These are phyloP conservation scores for Didymella arachidicola DNA, from an alignment of 2,329 filamentous ascomycete genomes.

Conservation along the genomic window DNA sequence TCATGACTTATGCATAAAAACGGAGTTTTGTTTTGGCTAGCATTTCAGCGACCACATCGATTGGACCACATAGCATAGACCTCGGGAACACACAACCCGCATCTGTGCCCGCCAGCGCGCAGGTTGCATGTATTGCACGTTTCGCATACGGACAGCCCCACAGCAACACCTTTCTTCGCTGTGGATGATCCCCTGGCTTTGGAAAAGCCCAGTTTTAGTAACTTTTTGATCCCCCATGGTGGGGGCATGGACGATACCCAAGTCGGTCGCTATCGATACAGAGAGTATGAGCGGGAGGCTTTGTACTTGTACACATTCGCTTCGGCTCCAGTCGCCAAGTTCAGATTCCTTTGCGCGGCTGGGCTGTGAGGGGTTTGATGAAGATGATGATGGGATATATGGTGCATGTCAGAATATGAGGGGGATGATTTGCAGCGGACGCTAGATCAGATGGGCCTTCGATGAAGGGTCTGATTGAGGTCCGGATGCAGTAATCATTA, in stretches of 20 bases:
- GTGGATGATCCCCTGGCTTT: conserved; percentile 21
- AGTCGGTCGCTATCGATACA: conserved; percentile 22
- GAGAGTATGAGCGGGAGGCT: conserved; percentile 21
- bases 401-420: conserved; percentile 14
- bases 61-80: conserved; percentile 26
- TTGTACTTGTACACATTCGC: conserved; percentile 45
- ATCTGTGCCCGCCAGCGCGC: conserved; percentile 11
- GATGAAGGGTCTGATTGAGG: conserved; percentile 14
- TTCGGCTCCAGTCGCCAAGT: conserved; percentile 34
- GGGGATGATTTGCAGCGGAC: conserved; percentile 6
- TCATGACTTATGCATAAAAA: conserved; percentile 50
- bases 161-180: conserved; percentile 20
- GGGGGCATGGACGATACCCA: conserved; percentile 22
- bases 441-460: conserved; percentile 15
- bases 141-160: conserved; percentile 25
- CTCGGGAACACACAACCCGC: conserved; percentile 13
- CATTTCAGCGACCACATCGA: conserved; percentile 46
- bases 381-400: conserved; percentile 8
- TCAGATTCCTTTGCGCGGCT: conserved; percentile 30
- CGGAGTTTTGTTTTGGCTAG: conserved; percentile 47
- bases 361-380: conserved; percentile 27
- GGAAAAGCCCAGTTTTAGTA: conserved; percentile 19
- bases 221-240: conserved; percentile 11
- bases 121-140: conserved; percentile 20
- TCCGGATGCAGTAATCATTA: conserved; percentile 32